These are phyloP conservation scores for Mortierella claussenii DNA, from an alignment of 192 early-diverging fungal species.

Conservation along the genomic window DNA sequence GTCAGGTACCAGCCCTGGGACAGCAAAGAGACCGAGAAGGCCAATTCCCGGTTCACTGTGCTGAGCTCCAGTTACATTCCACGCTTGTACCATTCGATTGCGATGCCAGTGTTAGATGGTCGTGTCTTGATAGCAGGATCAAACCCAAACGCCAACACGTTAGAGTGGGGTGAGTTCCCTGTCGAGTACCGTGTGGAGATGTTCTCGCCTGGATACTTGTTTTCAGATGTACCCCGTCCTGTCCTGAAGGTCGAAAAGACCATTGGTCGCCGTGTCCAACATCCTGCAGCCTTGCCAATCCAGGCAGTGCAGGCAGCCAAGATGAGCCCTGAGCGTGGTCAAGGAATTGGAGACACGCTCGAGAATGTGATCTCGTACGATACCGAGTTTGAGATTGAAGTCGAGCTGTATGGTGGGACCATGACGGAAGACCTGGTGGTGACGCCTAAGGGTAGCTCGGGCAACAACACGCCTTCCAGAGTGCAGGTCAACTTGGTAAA, in stretches of 20 bases:
- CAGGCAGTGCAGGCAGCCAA: slow-evolving; percentile 22
- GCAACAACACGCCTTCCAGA: slow-evolving; percentile 7
- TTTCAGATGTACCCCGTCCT: slow-evolving; percentile 47
- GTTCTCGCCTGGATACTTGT: slow-evolving; percentile 66
- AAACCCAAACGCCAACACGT: slow-evolving; percentile 45
- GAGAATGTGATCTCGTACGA: slow-evolving; percentile 43
- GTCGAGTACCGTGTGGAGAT: slow-evolving; percentile 69
- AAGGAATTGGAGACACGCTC: slow-evolving; percentile 12
- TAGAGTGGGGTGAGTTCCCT: slow-evolving; percentile 39
- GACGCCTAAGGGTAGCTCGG: slow-evolving; percentile 8
- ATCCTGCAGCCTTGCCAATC: slow-evolving; percentile 19
- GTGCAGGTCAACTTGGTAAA: slow-evolving; percentile 57
- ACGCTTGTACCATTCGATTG: slow-evolving; percentile 70
- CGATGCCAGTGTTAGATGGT: slow-evolving; percentile 58
- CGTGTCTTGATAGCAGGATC: slow-evolving; percentile 55
- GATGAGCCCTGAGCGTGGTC: slow-evolving; percentile 17
- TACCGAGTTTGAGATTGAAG: slow-evolving; percentile 40
- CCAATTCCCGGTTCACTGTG: slow-evolving; percentile 10
- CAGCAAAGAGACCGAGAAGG: slow-evolving; percentile 15
- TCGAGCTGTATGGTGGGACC: slow-evolving; percentile 16
- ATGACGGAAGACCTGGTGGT: slow-evolving; percentile 17
- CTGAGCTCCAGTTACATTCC: slow-evolving; percentile 61
- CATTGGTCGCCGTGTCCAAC: slow-evolving; percentile 13
- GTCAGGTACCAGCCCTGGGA: slow-evolving; percentile 64
- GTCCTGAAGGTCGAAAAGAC: slow-evolving; percentile 35